Evolutionary conservation across 129 eudicot genomes (phyloP).

Genomic region (Chrysanthemum seticuspe): DNA sequence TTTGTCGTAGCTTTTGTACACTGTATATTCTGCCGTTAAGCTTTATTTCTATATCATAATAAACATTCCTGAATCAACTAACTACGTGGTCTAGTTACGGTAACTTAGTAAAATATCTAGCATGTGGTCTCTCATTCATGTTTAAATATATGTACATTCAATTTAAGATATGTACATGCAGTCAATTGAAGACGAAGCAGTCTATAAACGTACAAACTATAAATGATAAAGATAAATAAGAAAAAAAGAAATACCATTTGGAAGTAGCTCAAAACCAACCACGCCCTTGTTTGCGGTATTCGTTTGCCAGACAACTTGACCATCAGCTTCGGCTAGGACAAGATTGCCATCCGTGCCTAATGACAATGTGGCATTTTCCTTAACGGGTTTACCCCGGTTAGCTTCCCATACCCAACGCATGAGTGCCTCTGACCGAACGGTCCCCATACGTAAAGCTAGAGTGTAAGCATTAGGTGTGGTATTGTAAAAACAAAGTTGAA

Average conservation of each 20-base stretch:
- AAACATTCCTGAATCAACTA: too few species aligned
- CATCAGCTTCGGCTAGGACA: constrained; percentile 46
- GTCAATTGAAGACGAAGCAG: too few species aligned
- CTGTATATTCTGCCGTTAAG: too few species aligned
- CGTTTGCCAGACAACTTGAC: constrained; percentile 52
- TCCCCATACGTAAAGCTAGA: constrained; percentile 48
- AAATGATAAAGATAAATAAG: too few species aligned
- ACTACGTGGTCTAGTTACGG: too few species aligned
- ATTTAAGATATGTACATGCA: too few species aligned
- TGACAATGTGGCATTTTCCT: constrained; percentile 46
- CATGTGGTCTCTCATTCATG: too few species aligned
- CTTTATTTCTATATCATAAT: too few species aligned
- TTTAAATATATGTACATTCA: too few species aligned
- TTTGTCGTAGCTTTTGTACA: too few species aligned
- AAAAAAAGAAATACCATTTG: constrained; percentile 28
- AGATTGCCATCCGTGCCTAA: constrained; percentile 53
- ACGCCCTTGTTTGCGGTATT: constrained; percentile 62
- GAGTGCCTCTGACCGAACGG: constrained; percentile 26
- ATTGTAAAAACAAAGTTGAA: not conserved
- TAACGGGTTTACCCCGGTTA: constrained; percentile 47
- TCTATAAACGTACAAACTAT: too few species aligned
- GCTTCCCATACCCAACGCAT: constrained; percentile 73
- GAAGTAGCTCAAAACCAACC: constrained; percentile 41
- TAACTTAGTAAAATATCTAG: too few species aligned
- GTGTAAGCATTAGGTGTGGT: constrained; percentile 32